Base-by-base conservation (phyloP, 805 yeast species). In the Saccharomyces kudriavzevii region DNA sequence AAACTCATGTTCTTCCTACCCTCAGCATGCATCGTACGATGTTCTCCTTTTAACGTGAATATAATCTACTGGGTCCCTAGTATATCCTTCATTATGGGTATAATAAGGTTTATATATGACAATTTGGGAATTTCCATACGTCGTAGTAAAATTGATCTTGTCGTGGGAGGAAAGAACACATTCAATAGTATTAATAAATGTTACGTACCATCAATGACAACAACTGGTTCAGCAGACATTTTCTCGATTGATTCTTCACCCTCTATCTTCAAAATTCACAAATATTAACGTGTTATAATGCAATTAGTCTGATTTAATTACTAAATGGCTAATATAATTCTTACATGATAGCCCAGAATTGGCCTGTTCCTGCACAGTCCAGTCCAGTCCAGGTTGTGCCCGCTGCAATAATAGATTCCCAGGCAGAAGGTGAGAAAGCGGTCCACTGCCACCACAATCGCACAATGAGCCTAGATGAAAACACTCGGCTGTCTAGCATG, bases 201-300 rank as follows among this genome's bases (percentile, higher is more conserved):
- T 13, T 46, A 80, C 84, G 71, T 82, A 81, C 96, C 96, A 84
- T 90, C 97, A 84, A 90, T 86, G 79, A 91, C 97, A 82, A 89
- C 89, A 81, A 87, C 96, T 80, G 95, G 92, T 83, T 90, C 96
- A 35, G 17, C 43, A 35, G 43, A 35, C 43, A 35, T 35, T 17
- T 35, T 35, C 43, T 35, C 43, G 43, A 35, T 35, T 35, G 17
- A 17, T 35, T 35, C 43, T 35, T 35, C 43, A 35, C 43, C 43
- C 17, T 35, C 11, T 17, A 24, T 35, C 24, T 35, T 35, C 43
- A 35, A 35, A 17, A 17, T 5, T n/a, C n/a, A n/a, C 6, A 35
- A 35, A 35, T 17, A 35, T 30, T 17, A 6, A 17, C 0, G 11
- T 17, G 8, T 17, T 35, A 35, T 6, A 17, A 5, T 35, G 43